Conservation (phyloP, 345 rosid genomes). For the Hibiscus mutabilis region DNA sequence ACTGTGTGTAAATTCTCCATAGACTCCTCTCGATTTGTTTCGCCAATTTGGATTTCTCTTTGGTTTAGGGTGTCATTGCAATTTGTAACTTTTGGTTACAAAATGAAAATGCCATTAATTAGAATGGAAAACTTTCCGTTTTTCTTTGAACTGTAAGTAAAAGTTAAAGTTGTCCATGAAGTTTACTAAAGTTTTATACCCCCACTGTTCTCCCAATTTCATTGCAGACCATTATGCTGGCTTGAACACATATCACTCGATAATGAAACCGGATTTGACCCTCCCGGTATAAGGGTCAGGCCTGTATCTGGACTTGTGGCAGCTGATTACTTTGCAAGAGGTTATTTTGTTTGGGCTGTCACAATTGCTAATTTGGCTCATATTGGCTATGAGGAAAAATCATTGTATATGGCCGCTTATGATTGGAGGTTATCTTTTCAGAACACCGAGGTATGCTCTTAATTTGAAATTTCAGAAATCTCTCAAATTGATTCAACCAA, state of each 20-base stretch:
- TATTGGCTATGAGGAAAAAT: background rate
- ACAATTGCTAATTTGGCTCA: background rate
- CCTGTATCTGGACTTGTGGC: slow-evolving; percentile 1
- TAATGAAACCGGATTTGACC: background rate
- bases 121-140: too few relatives aligned
- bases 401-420: background rate
- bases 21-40: too few relatives aligned
- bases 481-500: background rate
- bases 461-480: background rate
- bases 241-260: slow-evolving; percentile 1
- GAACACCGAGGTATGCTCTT: background rate
- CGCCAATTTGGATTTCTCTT: too few relatives aligned
- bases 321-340: background rate
- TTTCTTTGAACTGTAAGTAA: background rate
- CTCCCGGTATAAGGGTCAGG: background rate
- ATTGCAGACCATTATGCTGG: background rate
- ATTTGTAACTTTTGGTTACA: too few relatives aligned
- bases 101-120: too few relatives aligned
- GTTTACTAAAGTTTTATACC: too few relatives aligned
- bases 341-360: slow-evolving; percentile 4
- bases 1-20: too few relatives aligned
- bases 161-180: background rate
- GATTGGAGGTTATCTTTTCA: slow-evolving; percentile 5
- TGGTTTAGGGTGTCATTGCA: too few relatives aligned
- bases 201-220: background rate